phyloP scores from a whole-genome alignment of 2,329 filamentous ascomycete species.

The Diplodia corticola region DNA sequence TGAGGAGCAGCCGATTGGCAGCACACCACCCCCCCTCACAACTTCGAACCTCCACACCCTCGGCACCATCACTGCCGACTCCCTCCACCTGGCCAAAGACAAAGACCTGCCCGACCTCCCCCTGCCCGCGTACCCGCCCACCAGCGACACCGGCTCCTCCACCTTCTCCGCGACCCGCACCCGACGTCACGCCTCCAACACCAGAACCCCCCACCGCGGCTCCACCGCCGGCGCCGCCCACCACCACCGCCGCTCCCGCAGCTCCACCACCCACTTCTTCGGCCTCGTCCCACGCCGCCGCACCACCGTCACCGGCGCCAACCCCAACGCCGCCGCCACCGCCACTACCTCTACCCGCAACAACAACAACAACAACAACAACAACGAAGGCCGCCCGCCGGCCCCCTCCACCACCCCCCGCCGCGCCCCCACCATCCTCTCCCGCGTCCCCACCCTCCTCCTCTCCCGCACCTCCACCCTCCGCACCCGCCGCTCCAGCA shows the following conservation, averaged over 20 bases:
- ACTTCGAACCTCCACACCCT: neutral
- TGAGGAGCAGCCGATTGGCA: neutral
- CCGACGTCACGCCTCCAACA: neutral
- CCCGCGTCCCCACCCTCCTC: neutral
- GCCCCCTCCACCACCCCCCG: neutral
- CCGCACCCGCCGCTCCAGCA: neutral
- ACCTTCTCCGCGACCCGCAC: neutral
- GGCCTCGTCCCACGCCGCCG: neutral
- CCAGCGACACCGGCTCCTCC: neutral
- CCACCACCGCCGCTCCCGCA: neutral
- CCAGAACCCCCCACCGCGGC: neutral
- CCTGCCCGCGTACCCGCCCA: slow-evolving; percentile 1
- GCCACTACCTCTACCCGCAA: too few species aligned
- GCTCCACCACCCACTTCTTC: neutral
- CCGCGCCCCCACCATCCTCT: neutral
- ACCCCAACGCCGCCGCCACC: neutral
- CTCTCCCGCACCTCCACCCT: neutral
- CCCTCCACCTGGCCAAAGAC: neutral
- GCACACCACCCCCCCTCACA: neutral
- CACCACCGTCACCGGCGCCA: neutral
- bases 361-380: neutral
- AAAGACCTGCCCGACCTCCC: slow-evolving; percentile 1
- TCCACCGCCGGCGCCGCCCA: neutral
- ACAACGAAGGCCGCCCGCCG: neutral
- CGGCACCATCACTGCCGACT: neutral